Evolutionary conservation across 208 protist genomes (phyloP), one percentile per base, ranked within the genome.

Genomic region (Trypanosoma cruzi): DNA sequence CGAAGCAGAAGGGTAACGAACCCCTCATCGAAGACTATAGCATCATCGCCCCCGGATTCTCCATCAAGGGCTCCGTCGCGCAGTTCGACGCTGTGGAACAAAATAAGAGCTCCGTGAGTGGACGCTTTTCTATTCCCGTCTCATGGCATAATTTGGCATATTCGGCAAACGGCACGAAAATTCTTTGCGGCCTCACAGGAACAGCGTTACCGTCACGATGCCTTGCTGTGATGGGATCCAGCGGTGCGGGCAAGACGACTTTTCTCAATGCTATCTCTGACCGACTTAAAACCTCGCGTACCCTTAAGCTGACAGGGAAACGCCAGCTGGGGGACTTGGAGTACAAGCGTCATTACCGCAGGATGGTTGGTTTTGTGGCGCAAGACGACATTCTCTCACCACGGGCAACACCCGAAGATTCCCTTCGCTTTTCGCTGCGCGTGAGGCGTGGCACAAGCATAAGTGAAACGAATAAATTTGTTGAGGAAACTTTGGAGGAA

Each of bases 221-320:
- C 61, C 86, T 94, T 52, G 91, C 91, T 20, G 81, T 96, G 36
- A 88, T 96, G 72, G 91, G 91, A 18, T 77, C 80, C 24, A 92
- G 84, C 48, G 91, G 91, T 63, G 86, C 91, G 34, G 91, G 91
- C 59, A 96, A 96, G 77, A 94, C 91, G 53, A 95, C 90, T 14
- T 91, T 95, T 73, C 78, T 96, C 34, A 93, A 93, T 68, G 87
- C 88, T 37, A 76, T 96, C 36, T 85, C 77, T 55, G 86, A 93
- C 50, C 81, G 84, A 16, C 82, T 96, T 8, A 70, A 80, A 44
- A 65, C 65, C 1, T 67, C 60, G 37, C 53, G 67, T 31, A 63
- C 75, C n/a, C 59, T 80, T 22, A 81, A 81, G 63, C 58, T 94
- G 42, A 64, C 59, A 18, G 88, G 88, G 26, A 74, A 70, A 22